Evolutionary conservation across 805 yeast species (phyloP).

Genomic region (Spathaspora sp.): DNA sequence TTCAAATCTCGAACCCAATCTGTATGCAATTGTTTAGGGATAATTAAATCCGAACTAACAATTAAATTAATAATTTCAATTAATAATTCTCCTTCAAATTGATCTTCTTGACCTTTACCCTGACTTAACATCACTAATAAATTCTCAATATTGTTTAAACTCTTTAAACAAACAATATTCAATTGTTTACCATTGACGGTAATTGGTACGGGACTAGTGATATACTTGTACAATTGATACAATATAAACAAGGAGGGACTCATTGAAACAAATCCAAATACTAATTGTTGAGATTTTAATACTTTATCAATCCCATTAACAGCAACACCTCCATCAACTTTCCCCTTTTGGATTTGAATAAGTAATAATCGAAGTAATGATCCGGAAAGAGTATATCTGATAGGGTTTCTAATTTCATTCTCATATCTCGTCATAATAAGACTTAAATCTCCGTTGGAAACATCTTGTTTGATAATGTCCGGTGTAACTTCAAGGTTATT

Average conservation of each 20-base stretch:
- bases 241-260: conserved; percentile 70
- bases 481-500: conserved; percentile 7
- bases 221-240: conserved; percentile 43
- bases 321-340: conserved; percentile 91
- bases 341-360: conserved; percentile 93
- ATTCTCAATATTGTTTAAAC: conserved; percentile 58
- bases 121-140: conserved; percentile 27
- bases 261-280: conserved; percentile 89
- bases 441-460: conserved; percentile 74
- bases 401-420: conserved; percentile 64
- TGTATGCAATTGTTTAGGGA: conserved; percentile 46
- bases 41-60: conserved; percentile 40
- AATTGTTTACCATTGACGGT: conserved; percentile 28
- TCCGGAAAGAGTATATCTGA: conserved; percentile 62
- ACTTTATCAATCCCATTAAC: conserved; percentile 87
- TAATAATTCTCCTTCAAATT: conserved; percentile 56
- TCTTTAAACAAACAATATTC: conserved; percentile 35
- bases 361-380: conserved; percentile 70
- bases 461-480: conserved; percentile 40
- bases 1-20: conserved; percentile 66
- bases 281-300: conserved; percentile 85
- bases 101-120: conserved; percentile 4
- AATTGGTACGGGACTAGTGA: conserved; percentile 26
- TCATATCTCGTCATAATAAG: conserved; percentile 81
- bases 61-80: conserved; percentile 62